A percentile compares a stretch with the other conserved stretches of the same genome.
phyloP scores from a whole-genome alignment of 495 filamentous ascomycete genomes.

The Penicillium odoratum region DNA sequence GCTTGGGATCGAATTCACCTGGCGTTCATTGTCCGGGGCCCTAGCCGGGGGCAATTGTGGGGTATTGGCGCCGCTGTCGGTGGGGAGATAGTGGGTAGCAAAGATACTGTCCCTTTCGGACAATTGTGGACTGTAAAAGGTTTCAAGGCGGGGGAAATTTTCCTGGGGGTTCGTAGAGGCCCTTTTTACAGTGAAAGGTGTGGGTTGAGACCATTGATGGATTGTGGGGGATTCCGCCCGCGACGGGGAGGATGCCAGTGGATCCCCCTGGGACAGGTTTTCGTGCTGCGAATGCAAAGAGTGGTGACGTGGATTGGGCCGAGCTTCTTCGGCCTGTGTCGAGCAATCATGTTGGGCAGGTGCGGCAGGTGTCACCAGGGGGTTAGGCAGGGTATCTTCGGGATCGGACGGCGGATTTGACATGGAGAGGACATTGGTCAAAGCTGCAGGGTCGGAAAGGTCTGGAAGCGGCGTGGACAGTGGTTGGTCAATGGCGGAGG shows the following conservation, averaged over 20 bases:
- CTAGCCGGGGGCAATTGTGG: conserved; percentile 48
- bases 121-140: conserved; percentile 49
- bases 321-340: conserved; percentile 32
- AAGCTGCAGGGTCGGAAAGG: conserved; percentile 33
- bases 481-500: conserved; percentile 11
- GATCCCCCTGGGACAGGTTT: conserved; percentile 33
- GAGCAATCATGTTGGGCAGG: conserved; percentile 51
- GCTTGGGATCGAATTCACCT: conserved; percentile 29
- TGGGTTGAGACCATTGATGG: conserved; percentile 37
- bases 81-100: conserved; percentile 57
- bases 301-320: conserved; percentile 45
- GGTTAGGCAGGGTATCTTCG: conserved; percentile 47
- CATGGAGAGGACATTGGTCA: conserved; percentile 59
- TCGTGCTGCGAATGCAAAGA: conserved; percentile 31
- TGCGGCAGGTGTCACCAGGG: conserved; percentile 52
- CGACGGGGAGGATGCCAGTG: conserved; percentile 38
- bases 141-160: conserved; percentile 26
- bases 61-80: conserved; percentile 48
- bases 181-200: conserved; percentile 42
- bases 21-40: conserved; percentile 33
- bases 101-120: conserved; percentile 66
- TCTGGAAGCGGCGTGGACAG: conserved; percentile 26
- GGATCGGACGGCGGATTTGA: conserved; percentile 53
- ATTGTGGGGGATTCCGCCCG: conserved; percentile 44
- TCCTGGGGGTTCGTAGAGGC: conserved; percentile 32